phyloP scores from a whole-genome alignment of 768 basidiomycete genomes.

The Pholiota conissans region DNA sequence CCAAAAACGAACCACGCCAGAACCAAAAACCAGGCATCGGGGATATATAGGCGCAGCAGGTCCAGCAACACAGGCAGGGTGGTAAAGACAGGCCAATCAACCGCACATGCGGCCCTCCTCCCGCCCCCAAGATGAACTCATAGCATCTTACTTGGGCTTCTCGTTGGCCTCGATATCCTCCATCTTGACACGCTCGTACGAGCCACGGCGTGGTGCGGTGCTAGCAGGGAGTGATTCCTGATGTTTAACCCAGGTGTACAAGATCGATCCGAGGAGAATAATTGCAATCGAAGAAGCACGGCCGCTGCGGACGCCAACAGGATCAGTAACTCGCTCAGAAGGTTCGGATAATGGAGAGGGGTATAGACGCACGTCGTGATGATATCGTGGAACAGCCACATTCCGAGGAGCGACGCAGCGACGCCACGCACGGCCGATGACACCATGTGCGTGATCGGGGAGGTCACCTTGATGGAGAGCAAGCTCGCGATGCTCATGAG shows the following conservation, averaged over 20 bases:
- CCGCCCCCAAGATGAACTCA: neutral
- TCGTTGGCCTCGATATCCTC: slow-evolving; percentile 36
- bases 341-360: neutral
- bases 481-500: slow-evolving; percentile 92
- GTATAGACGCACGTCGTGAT: slow-evolving; percentile 65
- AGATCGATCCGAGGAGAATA: slow-evolving; percentile 80
- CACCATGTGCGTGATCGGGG: slow-evolving; percentile 97
- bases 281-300: slow-evolving; percentile 78
- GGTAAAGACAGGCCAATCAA: neutral
- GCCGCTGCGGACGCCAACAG: slow-evolving; percentile 46
- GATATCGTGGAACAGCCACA: slow-evolving; percentile 79
- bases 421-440: slow-evolving; percentile 96
- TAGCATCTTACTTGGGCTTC: slow-evolving; percentile 11
- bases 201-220: slow-evolving; percentile 22
- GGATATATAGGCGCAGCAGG: neutral
- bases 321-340: no score
- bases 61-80: neutral
- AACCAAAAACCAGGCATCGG: neutral
- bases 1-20: no score
- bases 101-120: neutral
- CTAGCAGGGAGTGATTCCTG: slow-evolving; percentile 52
- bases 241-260: slow-evolving; percentile 90
- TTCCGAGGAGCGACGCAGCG: slow-evolving; percentile 80
- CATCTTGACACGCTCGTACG: slow-evolving; percentile 64
- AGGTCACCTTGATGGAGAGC: slow-evolving; percentile 95